Evolutionary conservation across 2,329 filamentous ascomycete species (phyloP).

Genomic region (Epichloe brachyelytri): DNA sequence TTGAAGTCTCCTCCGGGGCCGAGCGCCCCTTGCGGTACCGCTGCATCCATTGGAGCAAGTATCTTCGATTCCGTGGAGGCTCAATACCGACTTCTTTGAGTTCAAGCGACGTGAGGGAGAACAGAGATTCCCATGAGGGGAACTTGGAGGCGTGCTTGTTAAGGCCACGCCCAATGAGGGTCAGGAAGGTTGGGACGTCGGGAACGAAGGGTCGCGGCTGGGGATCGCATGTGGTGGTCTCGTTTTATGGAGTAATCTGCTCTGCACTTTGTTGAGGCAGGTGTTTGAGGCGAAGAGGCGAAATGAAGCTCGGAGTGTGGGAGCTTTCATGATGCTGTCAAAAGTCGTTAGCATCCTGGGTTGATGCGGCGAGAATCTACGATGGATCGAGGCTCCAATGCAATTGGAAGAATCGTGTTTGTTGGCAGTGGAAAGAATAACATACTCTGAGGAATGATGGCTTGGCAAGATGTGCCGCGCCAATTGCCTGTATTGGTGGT

Average conservation of each 20-base stretch:
- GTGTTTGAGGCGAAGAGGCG: slow-evolving; percentile 18
- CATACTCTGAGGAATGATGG: not conserved
- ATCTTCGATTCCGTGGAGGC: slow-evolving; percentile 67
- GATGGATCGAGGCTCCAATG: no score
- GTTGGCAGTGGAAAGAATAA: not conserved
- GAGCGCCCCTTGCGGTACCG: slow-evolving; percentile 62
- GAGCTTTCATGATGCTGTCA: slow-evolving; percentile 18
- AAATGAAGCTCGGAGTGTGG: slow-evolving; percentile 19
- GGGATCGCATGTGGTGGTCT: slow-evolving; percentile 37
- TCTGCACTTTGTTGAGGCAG: slow-evolving; percentile 22
- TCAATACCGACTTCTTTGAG: slow-evolving; percentile 78
- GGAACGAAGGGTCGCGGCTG: slow-evolving; percentile 74
- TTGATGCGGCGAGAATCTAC: not conserved
- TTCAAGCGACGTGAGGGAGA: slow-evolving; percentile 65
- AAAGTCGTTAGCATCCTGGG: not conserved
- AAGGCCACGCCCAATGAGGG: slow-evolving; percentile 78
- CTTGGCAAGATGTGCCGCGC: not conserved
- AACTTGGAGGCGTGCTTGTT: slow-evolving; percentile 76
- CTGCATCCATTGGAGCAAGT: slow-evolving; percentile 79
- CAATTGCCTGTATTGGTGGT: not conserved
- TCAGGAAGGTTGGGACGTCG: slow-evolving; percentile 74
- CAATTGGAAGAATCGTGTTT: no score
- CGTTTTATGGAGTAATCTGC: slow-evolving; percentile 31
- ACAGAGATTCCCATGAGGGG: slow-evolving; percentile 79
- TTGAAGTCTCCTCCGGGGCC: slow-evolving; percentile 75